Conservation (phyloP, 139 green algal species). For the Chlorella sp. region DNA sequence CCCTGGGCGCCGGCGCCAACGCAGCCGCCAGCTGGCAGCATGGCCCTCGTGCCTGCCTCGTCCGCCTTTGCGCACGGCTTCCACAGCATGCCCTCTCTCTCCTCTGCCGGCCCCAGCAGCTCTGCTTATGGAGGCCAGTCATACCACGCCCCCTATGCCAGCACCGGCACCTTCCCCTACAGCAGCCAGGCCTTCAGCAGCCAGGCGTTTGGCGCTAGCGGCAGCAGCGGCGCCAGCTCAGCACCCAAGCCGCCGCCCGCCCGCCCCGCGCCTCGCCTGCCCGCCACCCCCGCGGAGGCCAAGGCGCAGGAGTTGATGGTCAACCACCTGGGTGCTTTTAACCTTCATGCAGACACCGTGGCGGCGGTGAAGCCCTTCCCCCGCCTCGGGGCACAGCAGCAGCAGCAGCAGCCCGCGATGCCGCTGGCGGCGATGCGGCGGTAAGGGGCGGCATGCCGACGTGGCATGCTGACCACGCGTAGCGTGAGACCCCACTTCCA, state of each 20-base stretch:
- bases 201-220: background rate
- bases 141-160: background rate
- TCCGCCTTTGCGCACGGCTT: background rate
- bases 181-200: background rate
- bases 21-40: background rate
- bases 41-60: constrained; percentile 8
- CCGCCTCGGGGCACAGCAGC: too few species aligned
- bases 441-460: background rate
- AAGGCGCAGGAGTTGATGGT: constrained; percentile 9
- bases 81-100: background rate
- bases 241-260: background rate
- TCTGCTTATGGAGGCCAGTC: background rate
- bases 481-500: too few species aligned
- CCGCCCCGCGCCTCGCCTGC: background rate
- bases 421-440: background rate
- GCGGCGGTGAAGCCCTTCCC: constrained; percentile 9
- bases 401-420: background rate
- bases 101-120: background rate
- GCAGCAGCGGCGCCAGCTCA: background rate
- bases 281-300: constrained; percentile 4
- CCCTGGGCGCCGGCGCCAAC: constrained; percentile 24
- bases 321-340: constrained; percentile 16
- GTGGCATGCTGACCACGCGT: too few species aligned
- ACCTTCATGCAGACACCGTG: constrained; percentile 29
- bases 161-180: background rate